Conservation (phyloP, 2,329 filamentous ascomycete species). For the Colletotrichum acutatum region DNA sequence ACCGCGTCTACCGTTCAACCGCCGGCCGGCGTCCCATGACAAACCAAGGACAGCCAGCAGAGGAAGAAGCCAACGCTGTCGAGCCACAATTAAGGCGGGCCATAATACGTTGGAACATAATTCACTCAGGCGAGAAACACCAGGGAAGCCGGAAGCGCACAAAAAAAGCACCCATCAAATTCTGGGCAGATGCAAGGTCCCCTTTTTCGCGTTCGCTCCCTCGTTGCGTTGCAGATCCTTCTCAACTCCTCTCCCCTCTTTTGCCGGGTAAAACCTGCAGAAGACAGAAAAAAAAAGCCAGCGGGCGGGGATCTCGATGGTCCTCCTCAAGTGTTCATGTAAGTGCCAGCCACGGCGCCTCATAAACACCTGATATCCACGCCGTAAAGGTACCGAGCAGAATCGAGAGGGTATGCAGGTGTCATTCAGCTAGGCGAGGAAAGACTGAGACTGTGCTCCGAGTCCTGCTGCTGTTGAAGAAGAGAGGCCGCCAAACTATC, state of each 20-base stretch:
- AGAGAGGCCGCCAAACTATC: neutral
- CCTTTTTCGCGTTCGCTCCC: neutral
- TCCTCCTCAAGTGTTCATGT: neutral
- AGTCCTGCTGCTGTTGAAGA: neutral
- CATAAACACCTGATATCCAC: neutral
- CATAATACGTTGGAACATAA: neutral
- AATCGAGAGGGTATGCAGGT: neutral
- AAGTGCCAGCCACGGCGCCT: neutral
- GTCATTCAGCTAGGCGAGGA: neutral
- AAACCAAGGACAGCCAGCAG: neutral
- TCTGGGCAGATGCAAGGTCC: conserved; percentile 15
- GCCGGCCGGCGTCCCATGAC: neutral
- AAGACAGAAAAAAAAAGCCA: neutral
- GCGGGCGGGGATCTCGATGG: conserved; percentile 7
- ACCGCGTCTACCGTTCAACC: neutral
- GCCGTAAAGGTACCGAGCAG: neutral
- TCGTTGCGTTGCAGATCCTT: conserved; percentile 19
- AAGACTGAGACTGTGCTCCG: neutral
- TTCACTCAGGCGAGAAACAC: neutral
- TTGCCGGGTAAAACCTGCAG: conserved; percentile 18
- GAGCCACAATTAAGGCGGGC: conserved; percentile 5
- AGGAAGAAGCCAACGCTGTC: neutral
- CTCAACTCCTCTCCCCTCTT: conserved; percentile 10
- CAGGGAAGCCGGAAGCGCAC: neutral
- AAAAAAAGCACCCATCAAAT: conserved; percentile 2